Evolutionary conservation across 305 asterid genomes (phyloP).

Genomic region (Fraxinus latifolia): DNA sequence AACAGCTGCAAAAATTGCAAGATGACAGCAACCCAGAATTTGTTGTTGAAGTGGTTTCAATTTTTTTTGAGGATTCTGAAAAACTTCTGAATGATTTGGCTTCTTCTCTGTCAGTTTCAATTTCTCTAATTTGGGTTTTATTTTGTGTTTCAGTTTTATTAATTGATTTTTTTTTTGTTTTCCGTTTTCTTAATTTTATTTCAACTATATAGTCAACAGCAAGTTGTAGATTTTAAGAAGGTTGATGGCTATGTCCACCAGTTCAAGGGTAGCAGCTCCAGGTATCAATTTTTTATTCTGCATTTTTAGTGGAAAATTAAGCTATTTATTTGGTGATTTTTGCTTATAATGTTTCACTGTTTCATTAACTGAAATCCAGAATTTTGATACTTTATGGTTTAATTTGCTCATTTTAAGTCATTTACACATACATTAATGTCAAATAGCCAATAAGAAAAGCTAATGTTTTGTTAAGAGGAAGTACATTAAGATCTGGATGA

Average conservation of each 20-base stretch:
- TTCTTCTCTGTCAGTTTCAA: conserved; percentile 46
- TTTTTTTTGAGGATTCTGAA: conserved; percentile 74
- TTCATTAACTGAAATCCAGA: conserved; percentile 18
- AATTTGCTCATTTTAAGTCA: neutral
- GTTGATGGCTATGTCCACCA: conserved; percentile 76
- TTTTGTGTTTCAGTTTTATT: conserved; percentile 8
- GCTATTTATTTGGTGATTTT: neutral
- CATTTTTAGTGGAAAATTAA: neutral
- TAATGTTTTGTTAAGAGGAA: neutral
- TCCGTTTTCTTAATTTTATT: neutral
- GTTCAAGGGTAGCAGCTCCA: conserved; percentile 81
- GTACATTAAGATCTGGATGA: conserved; percentile 24
- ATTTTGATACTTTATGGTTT: conserved; percentile 9
- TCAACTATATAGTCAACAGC: conserved; percentile 50
- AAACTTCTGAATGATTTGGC: conserved; percentile 56
- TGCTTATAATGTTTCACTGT: conserved; percentile 3
- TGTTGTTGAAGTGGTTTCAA: conserved; percentile 64
- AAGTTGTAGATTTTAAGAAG: conserved; percentile 67
- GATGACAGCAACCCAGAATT: conserved; percentile 77
- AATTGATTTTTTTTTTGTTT: neutral
- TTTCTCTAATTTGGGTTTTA: neutral
- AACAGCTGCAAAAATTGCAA: conserved; percentile 67
- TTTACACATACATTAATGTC: conserved; percentile 2
- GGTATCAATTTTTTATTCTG: conserved; percentile 31
- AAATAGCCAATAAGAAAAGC: neutral